Evolutionary conservation across 2,329 filamentous ascomycete species (phyloP).

Genomic region (Colletotrichum chrysophilum): DNA sequence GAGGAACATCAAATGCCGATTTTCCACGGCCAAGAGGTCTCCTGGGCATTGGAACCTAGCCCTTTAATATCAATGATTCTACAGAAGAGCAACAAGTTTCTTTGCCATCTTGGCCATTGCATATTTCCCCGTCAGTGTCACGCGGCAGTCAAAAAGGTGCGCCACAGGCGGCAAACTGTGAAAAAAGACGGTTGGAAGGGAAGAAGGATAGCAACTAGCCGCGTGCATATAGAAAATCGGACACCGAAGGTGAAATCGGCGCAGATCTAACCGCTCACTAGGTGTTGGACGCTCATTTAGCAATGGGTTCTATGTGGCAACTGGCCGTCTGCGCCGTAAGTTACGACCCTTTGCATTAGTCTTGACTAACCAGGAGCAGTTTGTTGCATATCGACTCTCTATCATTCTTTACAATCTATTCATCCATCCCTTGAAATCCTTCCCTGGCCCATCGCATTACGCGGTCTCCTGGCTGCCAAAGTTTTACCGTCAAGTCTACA

Average conservation of each 20-base stretch:
- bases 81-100: background rate
- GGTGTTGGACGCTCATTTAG: background rate
- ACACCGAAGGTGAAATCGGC: background rate
- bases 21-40: background rate
- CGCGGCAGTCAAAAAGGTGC: background rate
- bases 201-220: background rate
- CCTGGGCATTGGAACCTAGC: background rate
- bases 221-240: background rate
- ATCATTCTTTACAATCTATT: background rate
- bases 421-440: background rate
- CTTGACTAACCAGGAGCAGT: background rate
- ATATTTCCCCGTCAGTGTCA: background rate
- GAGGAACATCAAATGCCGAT: background rate
- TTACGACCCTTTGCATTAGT: background rate
- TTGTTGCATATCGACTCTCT: background rate
- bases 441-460: background rate
- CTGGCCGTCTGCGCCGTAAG: background rate
- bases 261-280: background rate
- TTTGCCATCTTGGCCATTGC: background rate
- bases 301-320: background rate
- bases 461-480: background rate
- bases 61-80: background rate
- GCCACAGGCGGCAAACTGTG: background rate
- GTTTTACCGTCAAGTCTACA: background rate
- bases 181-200: accelerated